Conservation (phyloP, 1,139 yeast species). For the Pichia sp. region DNA sequence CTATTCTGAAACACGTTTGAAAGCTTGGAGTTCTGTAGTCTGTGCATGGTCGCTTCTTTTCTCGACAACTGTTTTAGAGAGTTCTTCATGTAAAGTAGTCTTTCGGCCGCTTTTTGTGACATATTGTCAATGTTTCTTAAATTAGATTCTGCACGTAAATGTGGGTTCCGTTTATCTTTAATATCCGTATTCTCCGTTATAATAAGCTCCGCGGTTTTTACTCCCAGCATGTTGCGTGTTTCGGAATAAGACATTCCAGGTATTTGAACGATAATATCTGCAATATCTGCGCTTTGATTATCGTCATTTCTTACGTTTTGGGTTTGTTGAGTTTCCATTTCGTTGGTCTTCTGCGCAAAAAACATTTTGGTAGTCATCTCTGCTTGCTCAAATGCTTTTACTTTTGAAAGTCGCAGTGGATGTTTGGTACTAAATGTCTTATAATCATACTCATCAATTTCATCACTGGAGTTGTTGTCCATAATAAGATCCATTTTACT, state of each 20-base stretch:
- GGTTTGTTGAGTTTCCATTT: conserved; percentile 18
- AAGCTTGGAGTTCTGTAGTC: conserved; percentile 17
- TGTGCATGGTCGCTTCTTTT: conserved; percentile 16
- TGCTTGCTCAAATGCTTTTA: conserved; percentile 31
- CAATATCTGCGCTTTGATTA: neutral
- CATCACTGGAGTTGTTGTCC: conserved; percentile 4
- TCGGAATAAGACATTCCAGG: conserved; percentile 21
- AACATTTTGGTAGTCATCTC: conserved; percentile 26
- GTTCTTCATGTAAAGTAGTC: conserved; percentile 21
- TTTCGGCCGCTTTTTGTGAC: conserved; percentile 11
- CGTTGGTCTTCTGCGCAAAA: conserved; percentile 16
- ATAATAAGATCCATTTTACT: conserved; percentile 8
- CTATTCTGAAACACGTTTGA: conserved; percentile 21
- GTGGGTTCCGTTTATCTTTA: conserved; percentile 3
- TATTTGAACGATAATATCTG: conserved; percentile 17
- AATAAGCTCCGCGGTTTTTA: neutral
- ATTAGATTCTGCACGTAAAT: neutral
- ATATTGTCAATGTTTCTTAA: neutral
- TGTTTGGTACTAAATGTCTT: conserved; percentile 28
- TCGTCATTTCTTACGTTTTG: neutral
- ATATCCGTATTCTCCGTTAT: neutral
- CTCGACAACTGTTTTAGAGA: conserved; percentile 20
- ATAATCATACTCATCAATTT: conserved; percentile 25
- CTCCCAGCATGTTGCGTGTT: conserved; percentile 8
- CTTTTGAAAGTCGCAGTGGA: conserved; percentile 29